Conservation (phyloP, 176 grass and related monocot species). For the Rhynchospora tenuis region DNA sequence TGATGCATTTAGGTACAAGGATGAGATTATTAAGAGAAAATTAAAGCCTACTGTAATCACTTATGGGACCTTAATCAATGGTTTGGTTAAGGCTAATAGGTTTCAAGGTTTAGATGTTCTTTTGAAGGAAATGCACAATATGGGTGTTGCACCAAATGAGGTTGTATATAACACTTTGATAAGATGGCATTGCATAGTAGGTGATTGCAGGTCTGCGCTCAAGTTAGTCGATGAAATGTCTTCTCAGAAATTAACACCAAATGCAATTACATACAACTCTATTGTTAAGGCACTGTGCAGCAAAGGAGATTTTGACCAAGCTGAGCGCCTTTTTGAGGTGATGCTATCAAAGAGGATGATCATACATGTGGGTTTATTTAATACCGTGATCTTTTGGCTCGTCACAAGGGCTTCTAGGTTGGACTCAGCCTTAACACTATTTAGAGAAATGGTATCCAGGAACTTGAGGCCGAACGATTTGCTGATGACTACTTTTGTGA, state of each 20-base stretch:
- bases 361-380: conserved; percentile 58
- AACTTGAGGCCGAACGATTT: conserved; percentile 69
- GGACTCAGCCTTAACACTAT: conserved; percentile 43
- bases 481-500: conserved; percentile 62
- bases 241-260: conserved; percentile 42
- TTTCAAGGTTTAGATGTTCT: conserved; percentile 37
- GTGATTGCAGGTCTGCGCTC: conserved; percentile 39
- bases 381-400: conserved; percentile 57
- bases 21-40: conserved; percentile 46
- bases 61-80: conserved; percentile 75
- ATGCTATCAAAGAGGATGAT: conserved; percentile 64
- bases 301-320: conserved; percentile 58
- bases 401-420: conserved; percentile 39
- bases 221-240: conserved; percentile 59
- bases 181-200: conserved; percentile 53
- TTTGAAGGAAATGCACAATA: conserved; percentile 57
- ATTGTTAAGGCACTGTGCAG: conserved; percentile 61
- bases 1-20: conserved; percentile 57
- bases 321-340: conserved; percentile 56
- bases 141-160: conserved; percentile 56
- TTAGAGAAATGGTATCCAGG: conserved; percentile 57
- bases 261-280: conserved; percentile 60
- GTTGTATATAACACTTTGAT: conserved; percentile 83
- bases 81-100: conserved; percentile 48
- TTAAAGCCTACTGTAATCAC: conserved; percentile 60